A percentile compares a stretch with the other conserved stretches of the same genome.
Conservation (phyloP, 2,329 filamentous ascomycete species). For the Paecilomyces niveus region DNA sequence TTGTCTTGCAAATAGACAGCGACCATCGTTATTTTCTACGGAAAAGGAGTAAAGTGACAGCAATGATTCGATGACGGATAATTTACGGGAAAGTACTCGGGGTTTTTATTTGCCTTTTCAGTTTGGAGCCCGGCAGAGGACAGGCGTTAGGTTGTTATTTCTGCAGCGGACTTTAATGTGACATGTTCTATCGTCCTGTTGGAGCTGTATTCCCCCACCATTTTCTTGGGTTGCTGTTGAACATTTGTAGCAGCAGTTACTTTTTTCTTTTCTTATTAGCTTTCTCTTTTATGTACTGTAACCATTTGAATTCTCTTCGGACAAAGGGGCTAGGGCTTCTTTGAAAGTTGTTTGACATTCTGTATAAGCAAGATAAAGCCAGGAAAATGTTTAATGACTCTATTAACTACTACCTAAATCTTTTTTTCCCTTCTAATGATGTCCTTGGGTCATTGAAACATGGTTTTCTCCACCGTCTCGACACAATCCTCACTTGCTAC, state of each 20-base stretch:
- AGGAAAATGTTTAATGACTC: not conserved
- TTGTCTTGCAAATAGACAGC: not conserved
- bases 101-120: not conserved
- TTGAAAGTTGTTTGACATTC: not conserved
- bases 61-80: not conserved
- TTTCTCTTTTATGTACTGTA: conserved; percentile 1
- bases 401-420: not conserved
- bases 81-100: not conserved
- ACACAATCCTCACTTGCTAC: no score
- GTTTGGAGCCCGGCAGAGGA: not conserved
- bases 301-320: not conserved
- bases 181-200: not conserved
- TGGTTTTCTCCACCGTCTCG: not conserved
- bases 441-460: not conserved
- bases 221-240: not conserved
- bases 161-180: not conserved
- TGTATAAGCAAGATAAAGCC: not conserved
- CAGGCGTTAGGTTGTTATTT: not conserved
- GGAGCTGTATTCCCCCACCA: not conserved
- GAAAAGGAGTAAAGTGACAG: not conserved
- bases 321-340: not conserved
- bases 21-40: not conserved
- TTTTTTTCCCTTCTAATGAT: not conserved
- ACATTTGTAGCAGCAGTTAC: not conserved
- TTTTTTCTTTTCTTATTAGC: conserved; percentile 1